Conservation (phyloP, 257 asterid genomes). For the Salvia rosmarinus region DNA sequence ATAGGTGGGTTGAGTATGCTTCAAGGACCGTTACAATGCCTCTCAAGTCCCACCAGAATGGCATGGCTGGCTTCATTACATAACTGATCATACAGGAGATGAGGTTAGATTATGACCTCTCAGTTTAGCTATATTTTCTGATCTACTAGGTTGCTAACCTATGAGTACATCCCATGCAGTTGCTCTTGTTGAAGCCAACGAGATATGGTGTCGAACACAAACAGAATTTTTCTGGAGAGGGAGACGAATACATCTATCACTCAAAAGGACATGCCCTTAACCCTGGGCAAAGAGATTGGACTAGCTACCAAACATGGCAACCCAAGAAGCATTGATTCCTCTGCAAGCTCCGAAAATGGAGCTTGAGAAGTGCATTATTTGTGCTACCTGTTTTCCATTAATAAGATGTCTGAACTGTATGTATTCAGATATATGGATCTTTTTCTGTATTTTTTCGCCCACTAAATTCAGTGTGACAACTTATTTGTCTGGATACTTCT, state of each 20-base stretch:
- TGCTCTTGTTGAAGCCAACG: conserved; percentile 85
- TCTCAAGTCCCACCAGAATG: conserved; percentile 98
- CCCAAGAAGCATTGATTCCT: conserved; percentile 60
- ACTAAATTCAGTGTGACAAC: conserved; percentile 12
- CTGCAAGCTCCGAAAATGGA: conserved; percentile 21
- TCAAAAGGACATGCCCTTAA: conserved; percentile 92
- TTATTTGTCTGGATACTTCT: not conserved
- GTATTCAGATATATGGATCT: conserved; percentile 20
- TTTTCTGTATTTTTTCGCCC: conserved; percentile 6
- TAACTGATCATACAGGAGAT: conserved; percentile 96
- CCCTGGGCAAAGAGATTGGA: conserved; percentile 99
- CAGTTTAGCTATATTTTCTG: not conserved
- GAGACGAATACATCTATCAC: conserved; percentile 92
- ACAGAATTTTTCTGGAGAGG: conserved; percentile 96
- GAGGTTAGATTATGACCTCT: conserved; percentile 54
- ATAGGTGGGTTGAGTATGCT: conserved; percentile 99
- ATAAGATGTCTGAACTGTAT: conserved; percentile 43
- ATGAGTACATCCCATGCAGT: conserved; percentile 48
- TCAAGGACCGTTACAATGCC: conserved; percentile 91
- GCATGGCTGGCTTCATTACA: conserved; percentile 98
- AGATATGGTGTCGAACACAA: conserved; percentile 92
- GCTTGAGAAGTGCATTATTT: conserved; percentile 34
- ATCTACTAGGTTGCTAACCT: conserved; percentile 34
- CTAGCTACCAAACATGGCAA: conserved; percentile 87
- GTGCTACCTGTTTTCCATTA: conserved; percentile 27